Evolutionary conservation across 2,329 filamentous ascomycete genomes (phyloP), one percentile per base, ranked within the genome.

Genomic region (Trichoderma sp.): DNA sequence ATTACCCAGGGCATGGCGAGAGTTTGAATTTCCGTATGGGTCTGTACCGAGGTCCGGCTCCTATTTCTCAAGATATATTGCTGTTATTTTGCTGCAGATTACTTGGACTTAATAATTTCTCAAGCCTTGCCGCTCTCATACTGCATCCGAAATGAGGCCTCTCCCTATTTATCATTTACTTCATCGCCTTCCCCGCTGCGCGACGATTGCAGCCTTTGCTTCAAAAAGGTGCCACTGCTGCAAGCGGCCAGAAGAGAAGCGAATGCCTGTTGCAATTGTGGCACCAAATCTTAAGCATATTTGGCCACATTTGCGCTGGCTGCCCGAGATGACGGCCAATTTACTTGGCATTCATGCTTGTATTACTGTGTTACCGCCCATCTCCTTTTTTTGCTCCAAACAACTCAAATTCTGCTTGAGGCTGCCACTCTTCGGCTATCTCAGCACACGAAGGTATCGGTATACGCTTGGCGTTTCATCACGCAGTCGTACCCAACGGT

Each of bases 141-240:
- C 63, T 58, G 39, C 39, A 59, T 66, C 54, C 54, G 63, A 66
- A 59, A 66, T 66, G 39, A 66, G 54, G 37, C 34, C 46, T 66
- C 54, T 51, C 52, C 63, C 54, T 58, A 34, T 58, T 66, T 66
- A 28, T 28, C 6, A 1, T 49, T n/a, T n/a, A n/a, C 28, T n/a
- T 4, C 39, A 3, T 43, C 39, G 14, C 18, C n/a, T 26, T 54
- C 21, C 51, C 46, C 54, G 51, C 21, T 24, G 46, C n/a, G 18
- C 52, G 52, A 54, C 46, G 60, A 54, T 39, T 55, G 6, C 49
- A 49, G 51, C 24, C 34, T 37, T 13, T 56, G 52, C 32, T 32
- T 55, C 61, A 54, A 55, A 39, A 8, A 34, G 32, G 34, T 65
- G 34, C 61, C 37, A 56, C 52, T 13, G 56, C 61, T 49, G 61